Percentiles rank a stretch among this genome's conserved stretches.
Evolutionary conservation across 768 basidiomycete species (phyloP).

Genomic region (Glaciozyma martinii): DNA sequence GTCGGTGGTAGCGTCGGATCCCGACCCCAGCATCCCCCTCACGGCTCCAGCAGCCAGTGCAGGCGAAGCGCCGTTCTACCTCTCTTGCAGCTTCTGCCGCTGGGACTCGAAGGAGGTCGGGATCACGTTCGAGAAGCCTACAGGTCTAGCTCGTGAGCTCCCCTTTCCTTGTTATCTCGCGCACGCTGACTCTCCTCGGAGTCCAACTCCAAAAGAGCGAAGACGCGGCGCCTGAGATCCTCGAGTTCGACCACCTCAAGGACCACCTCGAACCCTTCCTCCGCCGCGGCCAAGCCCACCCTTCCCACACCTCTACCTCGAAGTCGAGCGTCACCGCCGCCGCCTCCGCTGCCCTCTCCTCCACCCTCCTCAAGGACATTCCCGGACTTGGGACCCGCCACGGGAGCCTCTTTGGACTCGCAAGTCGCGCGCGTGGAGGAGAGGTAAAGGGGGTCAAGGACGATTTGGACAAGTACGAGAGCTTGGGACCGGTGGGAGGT

Average conservation of each 20-base stretch:
- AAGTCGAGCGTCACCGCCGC: slow-evolving; percentile 63
- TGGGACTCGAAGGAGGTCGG: slow-evolving; percentile 92
- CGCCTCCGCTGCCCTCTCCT: slow-evolving; percentile 57
- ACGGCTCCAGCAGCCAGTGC: slow-evolving; percentile 38
- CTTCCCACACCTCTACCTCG: slow-evolving; percentile 15
- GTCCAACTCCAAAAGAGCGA: slow-evolving; percentile 85
- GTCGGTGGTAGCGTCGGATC: slow-evolving; percentile 68
- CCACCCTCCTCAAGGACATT: slow-evolving; percentile 73
- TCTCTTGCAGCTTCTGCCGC: slow-evolving; percentile 83
- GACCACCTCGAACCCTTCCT: slow-evolving; percentile 95
- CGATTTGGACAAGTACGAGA: slow-evolving; percentile 35
- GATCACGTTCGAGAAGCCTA: slow-evolving; percentile 91
- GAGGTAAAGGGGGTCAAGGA: slow-evolving; percentile 32
- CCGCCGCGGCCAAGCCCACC: slow-evolving; percentile 43
- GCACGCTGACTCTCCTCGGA: slow-evolving; percentile 37
- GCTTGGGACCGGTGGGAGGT: slow-evolving; percentile 2
- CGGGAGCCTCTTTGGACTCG: slow-evolving; percentile 29
- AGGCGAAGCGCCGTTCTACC: slow-evolving; percentile 80
- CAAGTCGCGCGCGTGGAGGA: slow-evolving; percentile 7
- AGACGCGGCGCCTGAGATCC: slow-evolving; percentile 69
- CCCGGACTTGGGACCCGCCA: slow-evolving; percentile 31
- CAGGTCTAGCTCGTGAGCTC: slow-evolving; percentile 74
- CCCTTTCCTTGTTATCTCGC: background rate
- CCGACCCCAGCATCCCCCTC: slow-evolving; percentile 43
- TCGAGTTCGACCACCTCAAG: slow-evolving; percentile 89